Conservation (phyloP, 768 basidiomycete species). For the Kwoniella pini region DNA sequence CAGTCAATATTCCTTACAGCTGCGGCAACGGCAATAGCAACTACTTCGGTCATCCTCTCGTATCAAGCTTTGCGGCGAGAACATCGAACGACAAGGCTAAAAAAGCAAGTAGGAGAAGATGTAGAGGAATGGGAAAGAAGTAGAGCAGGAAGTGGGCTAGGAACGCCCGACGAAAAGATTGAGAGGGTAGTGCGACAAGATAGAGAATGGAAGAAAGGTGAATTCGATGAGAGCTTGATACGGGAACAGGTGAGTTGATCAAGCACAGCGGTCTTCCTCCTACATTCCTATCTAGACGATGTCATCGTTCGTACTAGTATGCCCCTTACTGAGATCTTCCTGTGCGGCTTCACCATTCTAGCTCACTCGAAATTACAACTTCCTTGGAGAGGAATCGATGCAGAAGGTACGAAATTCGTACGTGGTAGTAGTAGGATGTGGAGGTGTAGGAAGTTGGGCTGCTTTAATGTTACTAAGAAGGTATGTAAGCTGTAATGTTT, state of each 20-base stretch:
- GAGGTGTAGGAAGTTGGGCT: constrained; percentile 95
- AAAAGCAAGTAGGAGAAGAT: constrained; percentile 49
- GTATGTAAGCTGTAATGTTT: constrained; percentile 63
- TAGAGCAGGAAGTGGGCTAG: constrained; percentile 29
- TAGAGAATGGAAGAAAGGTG: constrained; percentile 45
- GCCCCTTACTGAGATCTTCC: too few species aligned
- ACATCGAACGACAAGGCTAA: constrained; percentile 48
- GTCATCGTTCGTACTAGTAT: too few species aligned
- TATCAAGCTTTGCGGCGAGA: constrained; percentile 52
- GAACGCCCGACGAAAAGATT: constrained; percentile 32
- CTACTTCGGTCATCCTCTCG: constrained; percentile 50
- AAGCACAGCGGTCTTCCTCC: not conserved
- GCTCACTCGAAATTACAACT: constrained; percentile 88
- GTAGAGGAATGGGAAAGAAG: constrained; percentile 45
- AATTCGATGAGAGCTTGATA: constrained; percentile 70
- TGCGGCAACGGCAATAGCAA: constrained; percentile 40
- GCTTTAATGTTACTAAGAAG: constrained; percentile 90
- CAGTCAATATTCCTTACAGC: constrained; percentile 50
- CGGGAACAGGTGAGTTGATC: constrained; percentile 61
- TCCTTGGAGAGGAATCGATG: constrained; percentile 91
- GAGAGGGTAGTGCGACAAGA: constrained; percentile 25
- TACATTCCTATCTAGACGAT: too few species aligned
- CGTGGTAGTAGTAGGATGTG: constrained; percentile 90
- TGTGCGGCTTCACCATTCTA: too few species aligned
- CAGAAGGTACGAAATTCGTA: constrained; percentile 67